Base-by-base conservation (phyloP, 2,329 filamentous ascomycete species). In the Ophiosphaerella herpotricha region DNA sequence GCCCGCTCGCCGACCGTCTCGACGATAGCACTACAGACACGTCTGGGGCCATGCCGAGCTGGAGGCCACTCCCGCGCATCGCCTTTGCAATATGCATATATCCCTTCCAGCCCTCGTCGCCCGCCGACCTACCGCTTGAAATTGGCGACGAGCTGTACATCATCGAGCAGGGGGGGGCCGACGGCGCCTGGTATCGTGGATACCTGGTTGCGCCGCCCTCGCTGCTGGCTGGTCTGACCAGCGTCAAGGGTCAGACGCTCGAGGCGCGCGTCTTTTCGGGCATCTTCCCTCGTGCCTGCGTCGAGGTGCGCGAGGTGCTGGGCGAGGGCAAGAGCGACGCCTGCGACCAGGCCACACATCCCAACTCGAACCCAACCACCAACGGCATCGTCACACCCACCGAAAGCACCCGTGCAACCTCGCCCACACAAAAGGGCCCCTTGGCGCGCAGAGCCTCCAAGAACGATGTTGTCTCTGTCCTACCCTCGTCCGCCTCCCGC, bases 71-170 rank as follows among this genome's bases (percentile, higher is more conserved):
- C 75, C 90, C 92, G 75, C 90, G 91, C 68, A 97, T 99, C 80
- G 94, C 92, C 71, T 99, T 97, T 80, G 95, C 93, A 65, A 90
- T 99, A 75, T 94, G 93, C 80, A 92, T 88, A 61, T 96, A 92
- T 74, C 94, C 94, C 33, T 99, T 99, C 77, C 83, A 89, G 64
- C 90, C 94, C 53, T 87, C 89, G 52, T 87, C 87, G 59, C 85
- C 91, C 46, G 90, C 91, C 72, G 94, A 99, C 75, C 86, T 99
- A 16, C 94, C 95, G 8, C 87, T 99, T 72, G 92, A 99, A 75
- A 90, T 99, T 58, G 94, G 94, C 73, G 94, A 99, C 82, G 94
- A 99, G 77, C 81, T 99, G 58, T 99, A 99, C 77, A 95, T 99
- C 61, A 97, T 99, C 70, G 93, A 97, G 76, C 91, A 97, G 76